A percentile compares a stretch with the other conserved stretches of the same genome.
Evolutionary conservation across 2,329 filamentous ascomycete species (phyloP).

Genomic region (Aspergillus pseudonomiae): DNA sequence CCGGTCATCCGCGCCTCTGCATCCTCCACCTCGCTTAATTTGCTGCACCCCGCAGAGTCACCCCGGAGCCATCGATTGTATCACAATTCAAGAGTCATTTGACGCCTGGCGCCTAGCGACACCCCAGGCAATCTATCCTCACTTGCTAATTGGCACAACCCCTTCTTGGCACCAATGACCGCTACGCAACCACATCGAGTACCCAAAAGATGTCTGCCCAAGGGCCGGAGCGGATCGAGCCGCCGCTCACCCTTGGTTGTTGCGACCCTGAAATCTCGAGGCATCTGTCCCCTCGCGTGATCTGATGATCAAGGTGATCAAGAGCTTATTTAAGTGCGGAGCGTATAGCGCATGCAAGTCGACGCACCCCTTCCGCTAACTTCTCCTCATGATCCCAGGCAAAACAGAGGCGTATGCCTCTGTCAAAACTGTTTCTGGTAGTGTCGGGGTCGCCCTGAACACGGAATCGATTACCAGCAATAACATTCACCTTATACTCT

Average conservation of each 20-base stretch:
- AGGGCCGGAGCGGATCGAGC: slow-evolving; percentile 6
- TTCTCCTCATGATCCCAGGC: slow-evolving; percentile 70
- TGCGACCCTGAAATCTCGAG: neutral
- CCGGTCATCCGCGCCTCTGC: neutral
- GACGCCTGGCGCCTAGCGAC: neutral
- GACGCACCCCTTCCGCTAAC: slow-evolving; percentile 68
- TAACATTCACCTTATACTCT: slow-evolving; percentile 69
- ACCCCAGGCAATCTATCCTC: neutral
- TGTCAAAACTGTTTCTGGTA: slow-evolving; percentile 57
- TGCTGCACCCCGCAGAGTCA: slow-evolving; percentile 5
- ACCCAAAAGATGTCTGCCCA: neutral
- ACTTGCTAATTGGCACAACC: neutral
- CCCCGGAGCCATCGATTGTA: neutral
- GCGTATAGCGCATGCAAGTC: slow-evolving; percentile 53
- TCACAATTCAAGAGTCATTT: neutral
- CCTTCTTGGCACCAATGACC: neutral
- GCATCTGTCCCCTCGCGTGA: neutral
- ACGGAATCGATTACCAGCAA: slow-evolving; percentile 70
- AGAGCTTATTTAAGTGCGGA: slow-evolving; percentile 3
- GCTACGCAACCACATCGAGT: neutral
- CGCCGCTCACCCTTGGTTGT: slow-evolving; percentile 6
- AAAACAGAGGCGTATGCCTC: slow-evolving; percentile 69
- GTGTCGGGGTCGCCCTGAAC: slow-evolving; percentile 60
- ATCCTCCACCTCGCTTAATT: neutral
- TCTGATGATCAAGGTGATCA: neutral